Conservation (phyloP, 108 stramenopile genomes). For the Stephanodiscus triporus region DNA sequence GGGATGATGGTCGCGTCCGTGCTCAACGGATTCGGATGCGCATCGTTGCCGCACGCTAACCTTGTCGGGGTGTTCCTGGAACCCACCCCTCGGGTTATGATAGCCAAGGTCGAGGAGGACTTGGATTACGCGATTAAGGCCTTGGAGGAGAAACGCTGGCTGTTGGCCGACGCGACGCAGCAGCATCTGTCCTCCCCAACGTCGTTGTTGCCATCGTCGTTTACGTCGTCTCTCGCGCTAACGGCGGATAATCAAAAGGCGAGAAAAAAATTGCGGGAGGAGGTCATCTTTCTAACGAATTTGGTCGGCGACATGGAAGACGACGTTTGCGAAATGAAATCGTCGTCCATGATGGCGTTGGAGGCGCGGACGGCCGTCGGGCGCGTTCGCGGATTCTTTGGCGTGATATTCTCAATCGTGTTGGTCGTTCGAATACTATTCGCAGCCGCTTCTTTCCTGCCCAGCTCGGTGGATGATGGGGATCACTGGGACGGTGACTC, state of each 20-base stretch:
- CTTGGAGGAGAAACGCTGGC: constrained; percentile 38
- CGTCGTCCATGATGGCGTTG: constrained; percentile 56
- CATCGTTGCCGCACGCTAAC: constrained; percentile 73
- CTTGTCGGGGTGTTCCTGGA: constrained; percentile 67
- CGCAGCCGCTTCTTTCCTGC: constrained; percentile 44
- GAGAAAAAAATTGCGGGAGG: constrained; percentile 53
- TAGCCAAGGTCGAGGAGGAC: constrained; percentile 64
- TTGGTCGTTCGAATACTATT: constrained; percentile 61
- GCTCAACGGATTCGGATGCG: constrained; percentile 83
- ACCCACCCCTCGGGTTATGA: constrained; percentile 50
- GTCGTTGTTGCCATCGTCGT: constrained; percentile 26
- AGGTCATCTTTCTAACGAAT: constrained; percentile 67
- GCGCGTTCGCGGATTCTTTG: constrained; percentile 48
- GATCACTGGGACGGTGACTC: neutral
- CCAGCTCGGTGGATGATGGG: neutral
- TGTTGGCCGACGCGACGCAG: constrained; percentile 20
- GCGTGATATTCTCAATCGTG: constrained; percentile 67
- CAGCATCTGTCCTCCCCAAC: constrained; percentile 16
- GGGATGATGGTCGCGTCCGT: constrained; percentile 68
- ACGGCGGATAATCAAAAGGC: constrained; percentile 38
- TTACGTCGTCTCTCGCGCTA: neutral
- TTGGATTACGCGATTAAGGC: constrained; percentile 37
- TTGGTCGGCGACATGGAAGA: constrained; percentile 66
- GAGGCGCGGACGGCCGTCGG: constrained; percentile 67
- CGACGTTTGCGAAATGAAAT: constrained; percentile 73